Evolutionary conservation across 495 filamentous ascomycete genomes (phyloP), one percentile per base, ranked within the genome.

Genomic region (Thozetella sp.): DNA sequence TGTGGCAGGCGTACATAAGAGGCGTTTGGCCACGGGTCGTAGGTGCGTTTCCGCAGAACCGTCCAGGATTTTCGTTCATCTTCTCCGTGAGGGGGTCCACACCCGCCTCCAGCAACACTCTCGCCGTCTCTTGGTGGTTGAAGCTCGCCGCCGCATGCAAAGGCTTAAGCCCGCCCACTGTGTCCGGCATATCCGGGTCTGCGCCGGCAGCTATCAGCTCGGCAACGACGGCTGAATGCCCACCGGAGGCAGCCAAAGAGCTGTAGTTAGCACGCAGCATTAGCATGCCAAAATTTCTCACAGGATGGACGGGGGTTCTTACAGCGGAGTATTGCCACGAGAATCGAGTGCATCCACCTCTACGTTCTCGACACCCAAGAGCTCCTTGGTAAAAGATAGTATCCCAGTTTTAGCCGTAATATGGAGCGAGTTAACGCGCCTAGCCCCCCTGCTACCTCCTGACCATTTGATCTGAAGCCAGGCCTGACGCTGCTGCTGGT

Each of bases 31-130:
- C n/a, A n/a, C n/a, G n/a, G n/a, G 1, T 12, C 52, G 25, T 13
- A 19, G 1, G 17, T 12, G n/a, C 50, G 26, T 19, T 10, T 13
- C 25, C 27, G 25, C 12, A 54, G 43, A 37, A 37, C 30, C 30
- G 30, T 37, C 6, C 30, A 4, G 59, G 63, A 26, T 40, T 26
- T 2, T 61, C 59, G 20, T 48, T 20, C 23, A 60, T 56, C 53
- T 68, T 72, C 15, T 25, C 45, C 17, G 67, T 68, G 2, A 64
- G 46, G 24, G 67, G 67, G 50, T 62, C 51, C 11, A 67, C 63
- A 22, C 69, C 69, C 20, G 58, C 60, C n/a, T 57, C 57, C 3
- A 72, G 57, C 20, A 72, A 52, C 6, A 59, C 22, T 22, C 51
- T 62, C 19, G 64, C 58, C 45, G 66, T 58, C 2, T 45, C 25